Conservation (phyloP, 495 filamentous ascomycete species). For the Lasiosphaeria miniovina region DNA sequence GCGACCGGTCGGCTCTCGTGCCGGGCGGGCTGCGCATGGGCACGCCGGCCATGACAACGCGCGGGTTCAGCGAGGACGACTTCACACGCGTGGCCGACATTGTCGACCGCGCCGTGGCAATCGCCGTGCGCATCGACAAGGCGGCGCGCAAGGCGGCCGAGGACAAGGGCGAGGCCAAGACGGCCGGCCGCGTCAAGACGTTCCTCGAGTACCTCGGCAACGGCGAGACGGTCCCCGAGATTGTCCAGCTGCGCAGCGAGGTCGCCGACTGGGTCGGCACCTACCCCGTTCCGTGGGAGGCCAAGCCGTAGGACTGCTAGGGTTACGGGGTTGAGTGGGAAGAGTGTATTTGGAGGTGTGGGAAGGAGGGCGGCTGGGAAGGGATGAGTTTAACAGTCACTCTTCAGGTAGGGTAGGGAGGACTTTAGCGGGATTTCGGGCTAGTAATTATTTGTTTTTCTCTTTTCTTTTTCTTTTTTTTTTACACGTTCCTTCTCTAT, state of each 20-base stretch:
- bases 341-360: not conserved
- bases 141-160: constrained; percentile 71
- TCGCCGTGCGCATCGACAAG: constrained; percentile 82
- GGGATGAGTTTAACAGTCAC: constrained; percentile 30
- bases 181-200: constrained; percentile 71
- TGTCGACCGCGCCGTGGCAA: constrained; percentile 84
- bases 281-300: constrained; percentile 80
- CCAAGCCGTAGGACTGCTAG: constrained; percentile 17
- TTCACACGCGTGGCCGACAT: constrained; percentile 89
- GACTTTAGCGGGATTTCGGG: too few relatives aligned
- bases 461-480: too few relatives aligned
- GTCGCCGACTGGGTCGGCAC: constrained; percentile 95
- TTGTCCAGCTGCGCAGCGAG: constrained; percentile 81
- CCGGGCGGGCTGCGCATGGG: constrained; percentile 91
- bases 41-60: constrained; percentile 94
- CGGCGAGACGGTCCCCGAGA: constrained; percentile 79
- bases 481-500: too few relatives aligned
- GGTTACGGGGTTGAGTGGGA: constrained; percentile 1
- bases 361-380: not conserved
- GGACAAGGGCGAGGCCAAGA: constrained; percentile 69
- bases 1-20: constrained; percentile 87
- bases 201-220: constrained; percentile 81
- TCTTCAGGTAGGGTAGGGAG: not conserved
- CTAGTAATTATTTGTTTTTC: too few relatives aligned
- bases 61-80: constrained; percentile 83